These are phyloP conservation scores for Lanzia echinophila DNA, from an alignment of 2,329 filamentous ascomycete species.

Conservation along the genomic window DNA sequence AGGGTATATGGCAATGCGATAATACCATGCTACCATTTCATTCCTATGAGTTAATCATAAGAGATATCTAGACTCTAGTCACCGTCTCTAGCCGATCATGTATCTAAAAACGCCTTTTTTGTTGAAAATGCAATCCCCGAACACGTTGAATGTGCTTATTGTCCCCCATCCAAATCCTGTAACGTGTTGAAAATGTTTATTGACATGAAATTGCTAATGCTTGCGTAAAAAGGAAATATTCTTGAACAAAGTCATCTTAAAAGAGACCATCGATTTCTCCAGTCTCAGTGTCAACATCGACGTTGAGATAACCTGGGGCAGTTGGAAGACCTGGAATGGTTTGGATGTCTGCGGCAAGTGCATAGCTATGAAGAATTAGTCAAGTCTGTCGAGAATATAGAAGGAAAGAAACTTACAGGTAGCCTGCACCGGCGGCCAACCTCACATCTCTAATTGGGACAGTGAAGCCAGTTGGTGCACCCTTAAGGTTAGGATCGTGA, in stretches of 20 bases:
- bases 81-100: not conserved
- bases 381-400: not conserved
- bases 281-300: constrained; percentile 77
- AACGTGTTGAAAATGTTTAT: constrained; percentile 10
- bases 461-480: constrained; percentile 88
- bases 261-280: constrained; percentile 86
- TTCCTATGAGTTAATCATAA: constrained; percentile 7
- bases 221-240: not conserved
- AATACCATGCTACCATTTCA: too few species aligned
- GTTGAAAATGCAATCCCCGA: constrained; percentile 8
- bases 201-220: not conserved
- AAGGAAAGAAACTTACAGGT: constrained; percentile 54
- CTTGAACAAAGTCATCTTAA: constrained; percentile 40
- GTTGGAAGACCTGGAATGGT: constrained; percentile 95
- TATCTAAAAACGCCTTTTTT: constrained; percentile 9
- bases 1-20: too few species aligned
- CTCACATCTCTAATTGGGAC: constrained; percentile 91
- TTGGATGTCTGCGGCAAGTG: constrained; percentile 93
- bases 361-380: constrained; percentile 56
- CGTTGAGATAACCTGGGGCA: constrained; percentile 90
- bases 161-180: not conserved
- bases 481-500: constrained; percentile 89
- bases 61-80: constrained; percentile 2
- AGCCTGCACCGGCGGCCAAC: constrained; percentile 89
- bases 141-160: constrained; percentile 11